phyloP scores from a whole-genome alignment of 169 alveolate species.

The Plasmodium vivax region DNA sequence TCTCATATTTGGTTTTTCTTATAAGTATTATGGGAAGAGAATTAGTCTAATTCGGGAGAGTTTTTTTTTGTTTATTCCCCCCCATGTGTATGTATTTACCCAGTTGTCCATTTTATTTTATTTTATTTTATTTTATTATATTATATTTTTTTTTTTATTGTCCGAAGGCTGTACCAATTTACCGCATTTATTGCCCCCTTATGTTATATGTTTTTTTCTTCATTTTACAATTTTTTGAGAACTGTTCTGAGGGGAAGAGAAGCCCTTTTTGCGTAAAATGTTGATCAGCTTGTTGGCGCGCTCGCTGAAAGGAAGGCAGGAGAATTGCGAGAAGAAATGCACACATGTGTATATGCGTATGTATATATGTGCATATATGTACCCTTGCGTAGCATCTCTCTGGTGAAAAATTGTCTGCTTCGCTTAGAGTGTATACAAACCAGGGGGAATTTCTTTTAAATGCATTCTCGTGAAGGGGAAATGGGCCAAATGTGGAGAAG shows the following conservation, averaged over 20 bases:
- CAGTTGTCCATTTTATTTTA: too few species aligned
- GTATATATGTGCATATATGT: not conserved
- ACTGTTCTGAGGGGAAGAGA: not conserved
- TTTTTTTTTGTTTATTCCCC: too few species aligned
- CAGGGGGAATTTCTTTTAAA: not conserved
- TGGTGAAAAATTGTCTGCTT: not conserved
- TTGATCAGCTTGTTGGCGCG: not conserved
- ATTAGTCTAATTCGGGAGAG: not conserved
- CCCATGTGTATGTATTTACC: too few species aligned
- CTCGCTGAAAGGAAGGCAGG: not conserved
- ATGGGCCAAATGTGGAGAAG: not conserved
- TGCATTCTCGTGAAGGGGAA: not conserved
- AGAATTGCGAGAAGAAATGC: not conserved
- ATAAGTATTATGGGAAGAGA: not conserved
- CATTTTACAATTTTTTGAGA: not conserved
- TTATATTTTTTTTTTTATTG: too few species aligned
- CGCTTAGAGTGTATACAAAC: not conserved
- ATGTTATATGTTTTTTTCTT: not conserved
- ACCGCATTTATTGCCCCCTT: not conserved
- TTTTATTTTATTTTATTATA: too few species aligned
- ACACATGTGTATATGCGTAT: too few species aligned
- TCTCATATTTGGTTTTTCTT: not conserved
- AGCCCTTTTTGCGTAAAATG: not conserved
- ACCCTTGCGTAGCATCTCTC: not conserved
- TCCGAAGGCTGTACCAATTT: not conserved